Base-by-base conservation (phyloP, 164 flowering plant genomes). In the Stephania yunnanensis region DNA sequence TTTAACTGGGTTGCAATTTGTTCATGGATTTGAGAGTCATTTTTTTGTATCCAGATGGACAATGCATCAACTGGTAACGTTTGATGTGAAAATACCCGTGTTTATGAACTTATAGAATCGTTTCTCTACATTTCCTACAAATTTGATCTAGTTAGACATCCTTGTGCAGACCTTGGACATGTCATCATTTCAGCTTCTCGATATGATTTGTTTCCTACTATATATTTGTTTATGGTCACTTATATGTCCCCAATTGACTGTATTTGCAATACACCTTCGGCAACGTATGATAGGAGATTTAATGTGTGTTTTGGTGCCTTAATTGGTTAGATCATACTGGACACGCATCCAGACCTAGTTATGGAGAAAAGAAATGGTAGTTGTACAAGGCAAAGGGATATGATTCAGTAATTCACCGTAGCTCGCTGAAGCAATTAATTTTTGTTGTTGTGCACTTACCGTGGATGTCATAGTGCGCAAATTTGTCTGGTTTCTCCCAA, bases 11-110 rank as follows among this genome's bases (percentile, higher is more conserved):
- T 74, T 95, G 82, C 93, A 91, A 76, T 95, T 95, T 81, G 89
- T 93, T 73, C 89, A 89, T 68, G 99, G 97, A 45, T 82, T 90
- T 71, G 89, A 87, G 77, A 89, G 91, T 83, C 85, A 73, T 87
- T 92, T 95, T 80, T 95, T 92, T 83, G 93, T 95, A 64, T 84
- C 87, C 67, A 86, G 97, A 81, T 95, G 97, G 99, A 77, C 97
- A 22, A 90, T 95, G 95, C 99, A 93, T 82, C 99, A 95, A 82
- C 83, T 95, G 94, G 99, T 95, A 92, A 81, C 66, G 65, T 73
- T 78, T 55, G 19, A 31, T 30, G 66, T 46, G 53, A 66, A 22
- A 19, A 50, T 50, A 58, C 64, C 30, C 20, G 22, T 70, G n/a
- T 15, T 44, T 36, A 15, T 68, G 71, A 46, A 19, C 6, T 36